Conservation (phyloP, 305 asterid species). For the Ruellia speciosa region DNA sequence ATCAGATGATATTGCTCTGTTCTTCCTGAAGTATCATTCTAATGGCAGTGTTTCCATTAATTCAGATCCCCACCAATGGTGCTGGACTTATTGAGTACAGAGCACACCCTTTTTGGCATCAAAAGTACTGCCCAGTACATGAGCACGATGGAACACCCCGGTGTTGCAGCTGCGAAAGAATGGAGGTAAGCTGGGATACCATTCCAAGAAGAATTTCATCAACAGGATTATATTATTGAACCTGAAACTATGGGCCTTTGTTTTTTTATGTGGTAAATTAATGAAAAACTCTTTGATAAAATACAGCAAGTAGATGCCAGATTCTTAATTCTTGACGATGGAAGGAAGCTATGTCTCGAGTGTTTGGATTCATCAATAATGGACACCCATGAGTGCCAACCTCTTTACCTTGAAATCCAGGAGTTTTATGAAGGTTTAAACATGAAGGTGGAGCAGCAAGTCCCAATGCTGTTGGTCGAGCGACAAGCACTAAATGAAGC, state of each 20-base stretch:
- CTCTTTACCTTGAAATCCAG: slow-evolving; percentile 92
- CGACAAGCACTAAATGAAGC: slow-evolving; percentile 97
- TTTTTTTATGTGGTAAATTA: slow-evolving; percentile 9
- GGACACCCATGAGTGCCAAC: slow-evolving; percentile 99
- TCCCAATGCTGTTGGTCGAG: slow-evolving; percentile 93
- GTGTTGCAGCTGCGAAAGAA: slow-evolving; percentile 94
- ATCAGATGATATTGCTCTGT: too few relatives aligned
- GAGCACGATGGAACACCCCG: slow-evolving; percentile 89
- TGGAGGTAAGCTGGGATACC: slow-evolving; percentile 54
- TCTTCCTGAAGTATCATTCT: too few relatives aligned
- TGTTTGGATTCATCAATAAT: slow-evolving; percentile 90
- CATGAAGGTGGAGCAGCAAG: slow-evolving; percentile 96
- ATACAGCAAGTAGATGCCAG: slow-evolving; percentile 82
- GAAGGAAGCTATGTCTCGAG: slow-evolving; percentile 88
- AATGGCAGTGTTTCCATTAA: background rate
- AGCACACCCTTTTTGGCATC: slow-evolving; percentile 95
- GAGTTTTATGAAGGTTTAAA: slow-evolving; percentile 90
- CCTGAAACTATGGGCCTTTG: too few relatives aligned
- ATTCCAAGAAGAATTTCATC: too few relatives aligned
- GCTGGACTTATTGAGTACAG: slow-evolving; percentile 86
- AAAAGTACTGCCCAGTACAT: slow-evolving; percentile 89
- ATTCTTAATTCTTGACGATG: slow-evolving; percentile 84
- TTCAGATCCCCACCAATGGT: slow-evolving; percentile 69
- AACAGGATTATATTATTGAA: too few relatives aligned
- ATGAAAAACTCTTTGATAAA: slow-evolving; percentile 12